Evolutionary conservation across 148 eudicot genomes (phyloP), one percentile per base, ranked within the genome.

Genomic region (Amaranthus hypochondriacus): DNA sequence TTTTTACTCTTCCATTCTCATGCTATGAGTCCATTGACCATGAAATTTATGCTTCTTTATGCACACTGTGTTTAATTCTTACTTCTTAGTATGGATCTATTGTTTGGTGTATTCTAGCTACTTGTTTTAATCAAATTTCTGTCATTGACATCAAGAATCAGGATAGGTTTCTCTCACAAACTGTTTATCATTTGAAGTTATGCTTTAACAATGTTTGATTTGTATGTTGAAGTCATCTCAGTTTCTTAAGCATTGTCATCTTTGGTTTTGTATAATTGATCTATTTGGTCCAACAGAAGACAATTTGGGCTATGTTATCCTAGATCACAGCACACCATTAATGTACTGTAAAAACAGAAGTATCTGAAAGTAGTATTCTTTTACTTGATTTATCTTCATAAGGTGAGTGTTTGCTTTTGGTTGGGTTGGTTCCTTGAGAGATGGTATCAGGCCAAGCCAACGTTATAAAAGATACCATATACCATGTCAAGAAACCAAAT

Each of bases 51-150:
- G 44, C 5, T 70, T 68, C 13, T 70, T 56, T 43, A 15, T 51
- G n/a, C 51, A 42, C 55, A 68, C 42, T 69, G 48, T 14, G 39
- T 69, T 9, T 50, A 39, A 51, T 62, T 61, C 58, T 50, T 3
- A 7, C 54, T 6, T 44, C 13, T 55, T 55, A 56, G 12, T 66
- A 62, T 42, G 39, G 81, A 68, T 78, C 71, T 69, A 52, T 47
- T 54, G 5, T 60, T 66, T 62, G 51, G 66, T 68, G 58, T 21
- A 47, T n/a, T 15, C n/a, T 48, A 56, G n/a, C 57, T 12, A 48
- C 1, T 18, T 60, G n/a, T 21, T 52, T 73, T 7, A 73, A 15
- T 73, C 49, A 73, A 13, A 2, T 5, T 7, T 49, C 11, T 2
- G 15, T 44, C 14, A 54, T 57, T 69, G 68, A 15, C 52, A 74